These are phyloP conservation scores for Cydonia oblonga DNA, from an alignment of 331 rosid species.

Conservation along the genomic window DNA sequence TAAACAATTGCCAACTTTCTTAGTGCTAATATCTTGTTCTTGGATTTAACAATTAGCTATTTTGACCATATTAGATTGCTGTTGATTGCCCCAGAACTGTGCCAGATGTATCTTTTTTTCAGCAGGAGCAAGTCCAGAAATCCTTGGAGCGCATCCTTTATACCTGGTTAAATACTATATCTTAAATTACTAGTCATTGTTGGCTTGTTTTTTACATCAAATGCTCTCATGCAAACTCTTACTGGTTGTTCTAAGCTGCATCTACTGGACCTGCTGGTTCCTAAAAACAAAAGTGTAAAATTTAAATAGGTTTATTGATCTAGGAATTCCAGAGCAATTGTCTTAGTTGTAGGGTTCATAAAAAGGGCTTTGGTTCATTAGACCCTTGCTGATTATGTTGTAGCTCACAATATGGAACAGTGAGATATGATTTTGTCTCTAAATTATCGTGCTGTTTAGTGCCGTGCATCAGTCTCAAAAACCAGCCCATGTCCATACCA, in stretches of 20 bases:
- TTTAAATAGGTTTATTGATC: neutral
- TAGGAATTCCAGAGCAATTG: neutral
- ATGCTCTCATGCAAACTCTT: neutral
- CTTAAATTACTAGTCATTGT: neutral
- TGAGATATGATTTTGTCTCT: neutral
- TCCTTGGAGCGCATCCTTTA: slow-evolving; percentile 89
- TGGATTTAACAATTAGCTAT: slow-evolving; percentile 4
- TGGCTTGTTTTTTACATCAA: neutral
- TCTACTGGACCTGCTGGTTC: neutral
- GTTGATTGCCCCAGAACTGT: slow-evolving; percentile 98
- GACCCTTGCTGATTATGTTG: neutral
- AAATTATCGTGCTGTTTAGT: neutral
- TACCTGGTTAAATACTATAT: slow-evolving; percentile 51
- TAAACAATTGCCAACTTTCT: slow-evolving; percentile 2
- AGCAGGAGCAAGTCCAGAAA: slow-evolving; percentile 75
- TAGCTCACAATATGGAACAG: neutral
- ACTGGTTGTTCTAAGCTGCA: neutral
- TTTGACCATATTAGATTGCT: slow-evolving; percentile 39
- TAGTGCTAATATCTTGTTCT: neutral
- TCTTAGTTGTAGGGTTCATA: neutral
- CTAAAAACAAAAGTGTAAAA: neutral
- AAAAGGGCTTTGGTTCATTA: neutral
- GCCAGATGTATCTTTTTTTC: slow-evolving; percentile 86
- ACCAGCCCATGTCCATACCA: neutral
- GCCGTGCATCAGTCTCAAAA: neutral